Evolutionary conservation across 2,329 filamentous ascomycete genomes (phyloP), one percentile per base, ranked within the genome.

Genomic region (Pseudopithomyces chartarum): DNA sequence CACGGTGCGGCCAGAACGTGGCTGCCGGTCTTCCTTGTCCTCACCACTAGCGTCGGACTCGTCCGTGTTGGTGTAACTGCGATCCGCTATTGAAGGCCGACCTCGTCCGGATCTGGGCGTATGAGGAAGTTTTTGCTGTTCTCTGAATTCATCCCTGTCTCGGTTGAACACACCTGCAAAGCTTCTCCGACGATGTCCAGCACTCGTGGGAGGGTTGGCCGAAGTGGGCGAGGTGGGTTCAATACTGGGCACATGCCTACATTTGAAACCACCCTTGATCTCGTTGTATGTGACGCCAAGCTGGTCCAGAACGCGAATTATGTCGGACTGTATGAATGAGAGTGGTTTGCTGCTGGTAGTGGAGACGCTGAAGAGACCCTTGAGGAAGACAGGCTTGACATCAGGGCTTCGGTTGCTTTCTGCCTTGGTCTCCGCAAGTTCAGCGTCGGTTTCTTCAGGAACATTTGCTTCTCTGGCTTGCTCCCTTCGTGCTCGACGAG

Each of bases 331-430:
- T 60, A 99, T 99, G 57, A 92, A 87, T 1, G 87, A 82, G 11
- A 98, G 85, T 1, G 94, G 91, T 72, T 96, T 96, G 70, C 89
- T 95, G 56, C 92, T 97, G 6, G 95, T 99, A 0, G 95, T 99
- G 3, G 92, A 96, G 52, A 98, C 95, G 68, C 94, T 98, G 79
- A 99, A 98, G 17, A 99, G 83, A 4, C 95, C 95, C 77, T 98
- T 99, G 55, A 99, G 85, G 74, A 90, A 98, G 2, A 98, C 95
- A 0, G 95, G 95, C 74, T 97, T 97, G 52, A 94, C 88, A 47
- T 96, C 92, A 5, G 90, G 87, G 64, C 85, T 88, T 22, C 78
- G 75, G 20, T 62, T 87, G 59, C 86, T 84, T 49, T 79, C 76
- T 39, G 84, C 82, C 17, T 81, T 72, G 23, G 78, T 80, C 56